phyloP scores from a whole-genome alignment of 306 rosid genomes.

The Senna siamea region DNA sequence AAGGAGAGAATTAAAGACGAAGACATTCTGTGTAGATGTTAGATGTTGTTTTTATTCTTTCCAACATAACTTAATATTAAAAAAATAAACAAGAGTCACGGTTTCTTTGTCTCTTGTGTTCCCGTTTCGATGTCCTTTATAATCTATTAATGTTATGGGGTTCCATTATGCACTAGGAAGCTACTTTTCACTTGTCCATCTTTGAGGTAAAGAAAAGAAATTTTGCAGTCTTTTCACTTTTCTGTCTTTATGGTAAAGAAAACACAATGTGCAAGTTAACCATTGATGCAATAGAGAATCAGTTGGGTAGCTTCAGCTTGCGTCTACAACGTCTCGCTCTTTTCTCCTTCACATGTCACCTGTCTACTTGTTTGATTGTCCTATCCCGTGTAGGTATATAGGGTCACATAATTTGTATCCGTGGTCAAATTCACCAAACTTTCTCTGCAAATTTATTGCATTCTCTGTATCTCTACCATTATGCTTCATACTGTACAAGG shows the following conservation, averaged over 20 bases:
- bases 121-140: constrained; percentile 18
- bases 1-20: constrained; percentile 8
- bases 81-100: constrained; percentile 35
- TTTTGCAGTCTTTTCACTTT: too few species aligned
- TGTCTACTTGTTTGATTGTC: constrained; percentile 12
- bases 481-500: too few species aligned
- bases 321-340: constrained; percentile 7
- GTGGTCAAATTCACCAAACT: not conserved
- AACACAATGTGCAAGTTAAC: constrained; percentile 39
- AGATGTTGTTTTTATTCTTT: constrained; percentile 32
- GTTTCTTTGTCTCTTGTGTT: constrained; percentile 46
- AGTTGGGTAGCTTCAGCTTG: not conserved
- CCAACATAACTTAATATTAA: constrained; percentile 27
- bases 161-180: not conserved
- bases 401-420: not conserved
- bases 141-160: constrained; percentile 5
- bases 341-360: constrained; percentile 33
- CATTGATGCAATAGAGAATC: constrained; percentile 36
- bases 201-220: constrained; percentile 22
- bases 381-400: too few species aligned
- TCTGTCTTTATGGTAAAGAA: not conserved
- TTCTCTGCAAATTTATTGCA: not conserved
- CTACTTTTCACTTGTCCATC: constrained; percentile 25
- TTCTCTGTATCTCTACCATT: not conserved
- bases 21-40: constrained; percentile 32